Base-by-base conservation (phyloP, 2,329 filamentous ascomycete species). In the Amesomyces nigricolor region DNA sequence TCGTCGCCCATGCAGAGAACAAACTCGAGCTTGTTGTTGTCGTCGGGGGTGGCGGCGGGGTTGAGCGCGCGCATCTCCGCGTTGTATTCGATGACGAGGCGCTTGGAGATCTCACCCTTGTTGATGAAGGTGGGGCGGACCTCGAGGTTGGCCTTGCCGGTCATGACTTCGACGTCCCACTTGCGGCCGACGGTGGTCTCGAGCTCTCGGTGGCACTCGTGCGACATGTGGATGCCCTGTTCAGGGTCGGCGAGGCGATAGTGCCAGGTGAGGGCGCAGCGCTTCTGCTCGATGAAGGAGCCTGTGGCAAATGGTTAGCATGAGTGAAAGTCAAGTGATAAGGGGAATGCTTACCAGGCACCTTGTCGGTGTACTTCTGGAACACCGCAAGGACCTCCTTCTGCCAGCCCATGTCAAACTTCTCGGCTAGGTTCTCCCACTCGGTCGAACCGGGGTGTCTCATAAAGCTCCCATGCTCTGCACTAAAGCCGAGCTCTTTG, bases 111-210 rank as follows among this genome's bases (percentile, higher is more conserved):
- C 72, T 95, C 91, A 30, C 94, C 94, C 77, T 99, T 99, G 79
- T 97, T 97, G 74, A 99, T 91, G 66, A 95, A 96, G 0, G 86
- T 91, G 29, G 92, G 92, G n/a, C 94, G 86, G 32, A 97, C 92
- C 72, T 99, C 94, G 26, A 99, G 78, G 68, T 97, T 97, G 59
- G 92, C 92, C 75, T 97, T 99, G 64, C 94, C 94, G 0, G 85
- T 82, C 91, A 97, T 97, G 57, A 99, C 91, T 66, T 97, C 92
- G 3, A 97, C 89, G 47, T 96, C 91, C 81, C 87, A 96, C 61
- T 83, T 83, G 67, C 85, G 87, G 50, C 76, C 85, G 0, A 96
- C 87, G 0, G 84, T 89, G 4, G 79, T 75, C 68, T 95, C 87
- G 14, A 99, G 81, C 62, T 91, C 83, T 69, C 87, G 87, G 61